phyloP scores from a whole-genome alignment of 192 early-diverging fungal genomes.

The Thoreauomyces humboldtii region DNA sequence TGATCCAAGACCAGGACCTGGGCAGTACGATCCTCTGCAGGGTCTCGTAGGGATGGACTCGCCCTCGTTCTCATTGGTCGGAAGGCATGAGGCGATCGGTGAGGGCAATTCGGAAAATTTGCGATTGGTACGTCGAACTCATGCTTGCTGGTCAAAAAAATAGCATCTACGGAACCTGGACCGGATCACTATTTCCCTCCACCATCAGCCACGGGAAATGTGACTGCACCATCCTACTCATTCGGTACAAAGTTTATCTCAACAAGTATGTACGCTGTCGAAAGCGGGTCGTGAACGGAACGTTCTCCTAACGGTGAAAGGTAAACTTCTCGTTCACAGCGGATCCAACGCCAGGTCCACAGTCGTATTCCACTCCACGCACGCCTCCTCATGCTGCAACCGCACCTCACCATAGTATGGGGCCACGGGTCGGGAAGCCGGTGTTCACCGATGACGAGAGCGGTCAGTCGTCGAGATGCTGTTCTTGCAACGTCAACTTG shows the following conservation, averaged over 20 bases:
- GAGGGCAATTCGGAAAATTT: no score
- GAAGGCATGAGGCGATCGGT: conserved; percentile 27
- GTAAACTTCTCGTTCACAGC: conserved; percentile 10
- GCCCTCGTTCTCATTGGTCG: conserved; percentile 39
- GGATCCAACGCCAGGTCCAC: conserved; percentile 47
- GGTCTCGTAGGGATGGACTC: conserved; percentile 37
- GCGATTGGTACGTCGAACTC: no score
- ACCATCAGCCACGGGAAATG: conserved; percentile 13
- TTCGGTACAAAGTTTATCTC: conserved; percentile 41
- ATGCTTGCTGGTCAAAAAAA: neutral
- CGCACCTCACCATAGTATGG: conserved; percentile 37
- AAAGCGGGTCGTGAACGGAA: no score
- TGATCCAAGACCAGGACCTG: conserved; percentile 32
- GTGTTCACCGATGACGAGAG: conserved; percentile 40
- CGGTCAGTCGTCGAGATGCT: conserved; percentile 24
- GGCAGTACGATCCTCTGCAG: conserved; percentile 30
- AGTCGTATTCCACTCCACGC: conserved; percentile 41
- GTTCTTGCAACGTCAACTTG: no score
- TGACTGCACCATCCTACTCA: conserved; percentile 42
- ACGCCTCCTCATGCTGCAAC: conserved; percentile 29
- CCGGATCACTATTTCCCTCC: conserved; percentile 45
- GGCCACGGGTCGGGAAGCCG: conserved; percentile 31
- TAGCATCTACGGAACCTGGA: conserved; percentile 37
- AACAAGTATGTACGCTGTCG: conserved; percentile 30
- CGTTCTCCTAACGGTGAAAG: neutral